Evolutionary conservation across 2,329 filamentous ascomycete genomes (phyloP).

Genomic region (Fusarium falciforme): DNA sequence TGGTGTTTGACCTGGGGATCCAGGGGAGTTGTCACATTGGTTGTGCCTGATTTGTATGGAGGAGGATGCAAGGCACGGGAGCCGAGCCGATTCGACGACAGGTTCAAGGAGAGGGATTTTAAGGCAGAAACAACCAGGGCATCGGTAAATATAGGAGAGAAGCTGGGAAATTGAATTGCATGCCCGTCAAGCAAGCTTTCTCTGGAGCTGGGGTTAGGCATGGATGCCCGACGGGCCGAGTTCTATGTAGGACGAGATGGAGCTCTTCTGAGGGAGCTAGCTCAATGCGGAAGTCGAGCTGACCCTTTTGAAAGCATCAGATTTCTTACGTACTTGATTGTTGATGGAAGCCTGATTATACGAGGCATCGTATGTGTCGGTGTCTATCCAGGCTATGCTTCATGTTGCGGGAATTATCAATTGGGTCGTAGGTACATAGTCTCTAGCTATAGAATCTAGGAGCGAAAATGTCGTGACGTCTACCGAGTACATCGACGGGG

Average conservation of each 20-base stretch:
- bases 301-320: not conserved
- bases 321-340: not conserved
- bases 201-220: not conserved
- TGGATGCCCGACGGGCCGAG: slow-evolving; percentile 30
- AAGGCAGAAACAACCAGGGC: not conserved
- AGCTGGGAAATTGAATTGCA: not conserved
- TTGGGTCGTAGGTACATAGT: not conserved
- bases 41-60: not conserved
- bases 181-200: not conserved
- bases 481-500: not conserved
- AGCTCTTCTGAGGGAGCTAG: not conserved
- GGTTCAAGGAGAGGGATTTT: slow-evolving; percentile 2
- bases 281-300: not conserved
- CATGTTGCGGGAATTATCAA: not conserved
- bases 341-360: not conserved
- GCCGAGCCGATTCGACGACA: not conserved
- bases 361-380: not conserved
- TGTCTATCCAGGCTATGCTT: not conserved
- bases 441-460: not conserved
- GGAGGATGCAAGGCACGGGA: not conserved
- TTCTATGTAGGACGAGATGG: not conserved
- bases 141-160: not conserved
- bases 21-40: not conserved
- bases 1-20: not conserved
- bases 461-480: not conserved